Evolutionary conservation across 176 grass and related monocot genomes (phyloP).

Genomic region (Rhynchospora breviuscula): DNA sequence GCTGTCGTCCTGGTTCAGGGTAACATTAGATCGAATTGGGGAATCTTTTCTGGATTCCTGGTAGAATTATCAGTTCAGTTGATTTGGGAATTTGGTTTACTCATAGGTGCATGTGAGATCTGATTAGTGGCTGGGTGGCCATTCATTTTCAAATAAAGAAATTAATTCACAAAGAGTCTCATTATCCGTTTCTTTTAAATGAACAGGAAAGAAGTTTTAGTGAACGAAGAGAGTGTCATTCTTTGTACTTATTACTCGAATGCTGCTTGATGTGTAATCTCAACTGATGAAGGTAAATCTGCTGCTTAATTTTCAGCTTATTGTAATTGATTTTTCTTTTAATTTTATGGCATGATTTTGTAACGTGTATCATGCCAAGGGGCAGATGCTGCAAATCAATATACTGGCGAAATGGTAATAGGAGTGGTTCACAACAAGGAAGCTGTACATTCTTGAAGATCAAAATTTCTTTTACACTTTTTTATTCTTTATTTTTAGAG

Average conservation of each 20-base stretch:
- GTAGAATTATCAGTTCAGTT: neutral
- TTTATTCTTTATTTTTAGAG: neutral
- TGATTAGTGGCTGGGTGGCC: neutral
- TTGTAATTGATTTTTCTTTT: neutral
- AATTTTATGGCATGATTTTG: neutral
- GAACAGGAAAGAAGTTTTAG: constrained; percentile 69
- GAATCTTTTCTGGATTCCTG: neutral
- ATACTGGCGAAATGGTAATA: neutral
- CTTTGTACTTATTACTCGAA: constrained; percentile 71
- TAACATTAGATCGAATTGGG: neutral
- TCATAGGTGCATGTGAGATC: neutral
- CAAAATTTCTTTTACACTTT: neutral
- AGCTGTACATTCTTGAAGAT: neutral
- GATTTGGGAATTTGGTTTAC: neutral
- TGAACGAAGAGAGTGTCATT: constrained; percentile 56
- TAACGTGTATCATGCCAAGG: neutral
- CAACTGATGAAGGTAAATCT: neutral
- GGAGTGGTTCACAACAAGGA: neutral
- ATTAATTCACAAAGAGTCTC: neutral
- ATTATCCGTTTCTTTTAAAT: neutral
- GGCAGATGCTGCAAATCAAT: neutral
- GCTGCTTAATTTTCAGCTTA: neutral
- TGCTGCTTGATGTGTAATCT: constrained; percentile 21
- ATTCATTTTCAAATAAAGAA: neutral
- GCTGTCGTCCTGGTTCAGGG: neutral